These are phyloP conservation scores for Chrysosphaeria jannelii DNA, from an alignment of 2,329 filamentous ascomycete genomes.

Conservation along the genomic window DNA sequence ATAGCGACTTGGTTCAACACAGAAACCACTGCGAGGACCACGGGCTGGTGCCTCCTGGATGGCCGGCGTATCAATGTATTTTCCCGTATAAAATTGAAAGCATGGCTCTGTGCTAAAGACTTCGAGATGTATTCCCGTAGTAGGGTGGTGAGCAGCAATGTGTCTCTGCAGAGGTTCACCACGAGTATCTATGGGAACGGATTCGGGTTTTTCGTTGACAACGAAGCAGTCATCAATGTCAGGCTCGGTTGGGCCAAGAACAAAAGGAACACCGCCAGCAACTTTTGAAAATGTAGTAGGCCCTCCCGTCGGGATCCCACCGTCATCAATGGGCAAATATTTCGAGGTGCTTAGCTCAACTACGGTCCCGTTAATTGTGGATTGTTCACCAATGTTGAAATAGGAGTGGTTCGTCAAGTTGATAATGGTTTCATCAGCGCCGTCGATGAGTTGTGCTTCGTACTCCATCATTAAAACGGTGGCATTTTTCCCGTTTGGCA, in stretches of 20 bases:
- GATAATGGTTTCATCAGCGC: conserved; percentile 65
- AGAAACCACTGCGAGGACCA: conserved; percentile 46
- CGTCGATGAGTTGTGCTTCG: conserved; percentile 51
- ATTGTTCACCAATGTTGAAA: conserved; percentile 28
- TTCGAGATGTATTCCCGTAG: conserved; percentile 51
- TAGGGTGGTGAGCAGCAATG: conserved; percentile 42
- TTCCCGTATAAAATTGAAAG: conserved; percentile 91
- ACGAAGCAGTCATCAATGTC: conserved; percentile 81
- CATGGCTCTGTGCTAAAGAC: conserved; percentile 77
- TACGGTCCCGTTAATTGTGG: conserved; percentile 21
- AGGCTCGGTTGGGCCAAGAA: conserved; percentile 37
- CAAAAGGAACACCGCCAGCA: conserved; percentile 35
- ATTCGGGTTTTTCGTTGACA: conserved; percentile 27
- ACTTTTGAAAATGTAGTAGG: conserved; percentile 20
- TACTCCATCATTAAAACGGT: conserved; percentile 65
- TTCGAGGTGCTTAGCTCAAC: conserved; percentile 35
- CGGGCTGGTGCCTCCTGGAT: conserved; percentile 28
- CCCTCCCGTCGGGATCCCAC: conserved; percentile 38
- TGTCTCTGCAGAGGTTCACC: conserved; percentile 29
- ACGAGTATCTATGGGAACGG: conserved; percentile 36
- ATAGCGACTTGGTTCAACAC: conserved; percentile 72
- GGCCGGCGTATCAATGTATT: conserved; percentile 48
- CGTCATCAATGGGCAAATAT: conserved; percentile 45
- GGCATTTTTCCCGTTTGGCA: conserved; percentile 26
- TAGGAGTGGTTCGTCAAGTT: conserved; percentile 75